Evolutionary conservation across 495 filamentous ascomycete species (phyloP).

Genomic region (Niebla homalea): DNA sequence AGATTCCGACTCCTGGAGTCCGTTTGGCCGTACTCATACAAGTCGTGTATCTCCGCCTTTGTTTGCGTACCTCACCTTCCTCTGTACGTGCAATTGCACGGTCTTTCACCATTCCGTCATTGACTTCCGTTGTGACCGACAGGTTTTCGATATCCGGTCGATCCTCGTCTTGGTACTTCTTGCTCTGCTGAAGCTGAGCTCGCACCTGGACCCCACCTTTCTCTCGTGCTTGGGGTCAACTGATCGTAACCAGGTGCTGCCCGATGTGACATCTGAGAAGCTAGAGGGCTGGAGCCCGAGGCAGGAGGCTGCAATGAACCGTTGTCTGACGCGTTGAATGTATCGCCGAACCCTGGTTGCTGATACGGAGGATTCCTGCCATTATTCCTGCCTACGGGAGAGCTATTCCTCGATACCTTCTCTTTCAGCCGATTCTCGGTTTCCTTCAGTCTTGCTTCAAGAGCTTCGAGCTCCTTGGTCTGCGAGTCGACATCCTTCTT

Average conservation of each 20-base stretch:
- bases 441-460: conserved; percentile 71
- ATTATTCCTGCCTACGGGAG: conserved; percentile 5
- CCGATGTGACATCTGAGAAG: neutral
- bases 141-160: neutral
- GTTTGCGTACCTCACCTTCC: too few species aligned
- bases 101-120: neutral
- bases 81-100: too few species aligned
- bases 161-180: neutral
- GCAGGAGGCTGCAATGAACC: neutral
- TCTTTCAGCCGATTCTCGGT: conserved; percentile 69
- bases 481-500: conserved; percentile 65
- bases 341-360: conserved; percentile 4
- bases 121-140: neutral
- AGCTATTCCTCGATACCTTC: conserved; percentile 18
- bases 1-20: too few species aligned
- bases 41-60: too few species aligned
- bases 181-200: neutral
- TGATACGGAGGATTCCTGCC: neutral
- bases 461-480: conserved; percentile 65
- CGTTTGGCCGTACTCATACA: too few species aligned
- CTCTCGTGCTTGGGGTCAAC: too few species aligned
- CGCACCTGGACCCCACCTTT: too few species aligned
- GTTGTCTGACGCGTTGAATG: conserved; percentile 1
- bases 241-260: neutral
- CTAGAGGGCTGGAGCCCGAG: conserved; percentile 4